phyloP scores from a whole-genome alignment of 2,329 filamentous ascomycete genomes.

The Alternaria viburni region DNA sequence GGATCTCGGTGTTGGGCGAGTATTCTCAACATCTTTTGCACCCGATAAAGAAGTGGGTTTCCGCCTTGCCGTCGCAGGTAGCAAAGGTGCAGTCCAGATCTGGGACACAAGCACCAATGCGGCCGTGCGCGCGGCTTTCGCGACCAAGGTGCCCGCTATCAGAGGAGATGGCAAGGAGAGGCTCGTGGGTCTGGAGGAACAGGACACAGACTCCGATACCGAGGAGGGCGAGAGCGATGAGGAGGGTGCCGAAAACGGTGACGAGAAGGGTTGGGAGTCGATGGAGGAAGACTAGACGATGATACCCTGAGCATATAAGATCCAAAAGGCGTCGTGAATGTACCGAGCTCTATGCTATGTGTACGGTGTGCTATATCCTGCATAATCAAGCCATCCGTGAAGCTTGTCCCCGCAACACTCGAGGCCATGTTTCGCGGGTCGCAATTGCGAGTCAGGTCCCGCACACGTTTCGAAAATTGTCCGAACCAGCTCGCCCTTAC shows the following conservation, averaged over 20 bases:
- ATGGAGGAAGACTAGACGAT: conserved; percentile 48
- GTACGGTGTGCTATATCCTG: background rate
- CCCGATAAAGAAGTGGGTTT: conserved; percentile 92
- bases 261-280: conserved; percentile 48
- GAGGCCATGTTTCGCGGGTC: conserved; percentile 2
- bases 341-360: background rate
- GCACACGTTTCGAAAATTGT: conserved; percentile 20
- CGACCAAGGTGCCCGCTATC: conserved; percentile 66
- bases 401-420: conserved; percentile 1
- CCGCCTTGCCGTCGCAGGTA: conserved; percentile 89
- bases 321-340: background rate
- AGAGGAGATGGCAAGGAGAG: conserved; percentile 74
- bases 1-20: conserved; percentile 91
- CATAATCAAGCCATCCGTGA: background rate
- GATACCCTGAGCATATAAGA: conserved; percentile 21
- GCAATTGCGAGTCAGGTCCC: background rate
- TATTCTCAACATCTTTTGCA: conserved; percentile 89
- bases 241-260: conserved; percentile 47
- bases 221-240: conserved; percentile 56
- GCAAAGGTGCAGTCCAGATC: conserved; percentile 88
- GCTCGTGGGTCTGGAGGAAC: conserved; percentile 73
- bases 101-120: conserved; percentile 97
- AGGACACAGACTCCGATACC: conserved; percentile 67
- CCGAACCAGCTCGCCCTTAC: conserved; percentile 12
- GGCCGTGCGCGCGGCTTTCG: conserved; percentile 84